Conservation (phyloP, 1,139 yeast species). For the Hyphopichia pseudoburtonii region DNA sequence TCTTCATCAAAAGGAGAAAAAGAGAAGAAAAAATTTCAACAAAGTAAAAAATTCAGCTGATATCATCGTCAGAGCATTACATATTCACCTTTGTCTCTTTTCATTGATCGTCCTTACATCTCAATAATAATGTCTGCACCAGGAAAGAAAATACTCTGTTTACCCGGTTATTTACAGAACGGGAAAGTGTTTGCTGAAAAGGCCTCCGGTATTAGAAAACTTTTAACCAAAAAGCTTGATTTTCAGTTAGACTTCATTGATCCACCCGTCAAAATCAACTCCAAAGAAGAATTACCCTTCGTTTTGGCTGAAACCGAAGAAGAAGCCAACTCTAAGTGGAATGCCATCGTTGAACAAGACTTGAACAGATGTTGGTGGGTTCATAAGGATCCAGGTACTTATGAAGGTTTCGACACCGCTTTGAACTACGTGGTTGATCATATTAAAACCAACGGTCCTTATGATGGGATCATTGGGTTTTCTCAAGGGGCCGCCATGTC, state of each 20-base stretch:
- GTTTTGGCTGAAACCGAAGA: slow-evolving; percentile 24
- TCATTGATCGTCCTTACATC: neutral
- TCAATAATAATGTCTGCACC: neutral
- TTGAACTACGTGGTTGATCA: slow-evolving; percentile 48
- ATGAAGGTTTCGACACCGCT: slow-evolving; percentile 32
- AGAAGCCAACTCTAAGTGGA: slow-evolving; percentile 27
- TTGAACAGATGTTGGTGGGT: slow-evolving; percentile 54
- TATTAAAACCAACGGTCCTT: slow-evolving; percentile 76
- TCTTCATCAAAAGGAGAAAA: too few relatives aligned
- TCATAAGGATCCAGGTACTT: slow-evolving; percentile 25
- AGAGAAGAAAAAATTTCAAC: neutral
- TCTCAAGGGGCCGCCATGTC: slow-evolving; percentile 93
- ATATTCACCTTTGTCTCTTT: neutral
- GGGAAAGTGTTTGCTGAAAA: slow-evolving; percentile 76
- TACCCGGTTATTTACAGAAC: slow-evolving; percentile 58
- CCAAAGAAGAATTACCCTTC: slow-evolving; percentile 30
- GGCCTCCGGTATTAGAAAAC: slow-evolving; percentile 74
- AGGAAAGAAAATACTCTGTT: slow-evolving; percentile 22
- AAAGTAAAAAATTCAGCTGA: too few relatives aligned
- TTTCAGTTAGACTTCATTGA: slow-evolving; percentile 39
- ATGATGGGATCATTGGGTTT: slow-evolving; percentile 84
- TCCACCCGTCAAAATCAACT: slow-evolving; percentile 30
- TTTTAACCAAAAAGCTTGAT: slow-evolving; percentile 58
- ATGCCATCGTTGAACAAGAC: slow-evolving; percentile 39
- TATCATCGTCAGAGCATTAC: too few relatives aligned